Base-by-base conservation (phyloP, 768 basidiomycete species). In the Suillus spraguei region DNA sequence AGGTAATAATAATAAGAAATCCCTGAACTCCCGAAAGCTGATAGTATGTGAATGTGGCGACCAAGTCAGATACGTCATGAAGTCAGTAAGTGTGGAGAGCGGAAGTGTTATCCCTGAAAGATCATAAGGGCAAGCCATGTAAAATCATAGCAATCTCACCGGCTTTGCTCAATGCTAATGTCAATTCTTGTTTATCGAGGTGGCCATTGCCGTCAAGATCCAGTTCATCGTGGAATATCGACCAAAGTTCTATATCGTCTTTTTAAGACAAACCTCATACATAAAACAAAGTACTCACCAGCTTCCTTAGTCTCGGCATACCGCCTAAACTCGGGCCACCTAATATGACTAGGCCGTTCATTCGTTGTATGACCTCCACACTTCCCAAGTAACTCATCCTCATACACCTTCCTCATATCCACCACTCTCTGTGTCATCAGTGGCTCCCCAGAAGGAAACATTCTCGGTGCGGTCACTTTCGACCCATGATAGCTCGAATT, bases 161-260 rank as follows among this genome's bases (percentile, higher is more conserved):
- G 71, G 92, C 89, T 74, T 89, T 87, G 59, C 78, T 76, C 52
- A 97, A 77, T 4, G 90, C 89, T n/a, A 79, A 67, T 44, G 79
- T 72, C 63, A 91, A 77, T 69, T 91, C 90, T 17, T 78, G 75
- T 9, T 83, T 79, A 70, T 95, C 94, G 36, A 97, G 74, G 62
- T 84, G 85, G 9, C 94, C 95, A 76, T 97, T 93, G 33, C 91
- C 85, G 70, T 97, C 94, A 65, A 94, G 80, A 78, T 97, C 96
- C 56, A 97, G 83, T 69, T 95, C 91, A 71, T 94, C 83, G 67
- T 93, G 92, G 76, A 97, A 97, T 61, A 95, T 88, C 59, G 85
- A 81, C 96, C 96, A 97, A 24, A 97, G 81, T 76, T 97, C 95
- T 94, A 63, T 56, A 49, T 62, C 52, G 61, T 63, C 60, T 52